Percentiles rank a stretch among this genome's conserved stretches.
phyloP scores from a whole-genome alignment of 2,329 filamentous ascomycete genomes.

The Beauveria rudraprayagi region DNA sequence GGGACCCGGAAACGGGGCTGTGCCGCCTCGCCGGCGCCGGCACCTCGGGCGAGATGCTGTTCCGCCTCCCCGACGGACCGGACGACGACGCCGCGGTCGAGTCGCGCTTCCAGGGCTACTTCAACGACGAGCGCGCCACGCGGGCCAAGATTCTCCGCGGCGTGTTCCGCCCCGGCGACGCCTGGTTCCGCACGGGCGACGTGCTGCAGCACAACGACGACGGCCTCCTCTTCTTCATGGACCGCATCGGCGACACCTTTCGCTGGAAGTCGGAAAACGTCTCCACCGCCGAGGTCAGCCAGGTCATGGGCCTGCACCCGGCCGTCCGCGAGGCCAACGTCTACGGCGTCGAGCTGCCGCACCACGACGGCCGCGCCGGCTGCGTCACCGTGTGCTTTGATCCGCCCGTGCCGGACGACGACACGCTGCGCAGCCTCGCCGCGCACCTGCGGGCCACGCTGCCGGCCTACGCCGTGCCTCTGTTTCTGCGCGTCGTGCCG shows the following conservation, averaged over 20 bases:
- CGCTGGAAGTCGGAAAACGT: constrained; percentile 81
- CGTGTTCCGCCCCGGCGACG: constrained; percentile 68
- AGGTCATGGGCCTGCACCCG: constrained; percentile 59
- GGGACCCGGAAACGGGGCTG: constrained; percentile 61
- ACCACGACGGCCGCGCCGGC: constrained; percentile 77
- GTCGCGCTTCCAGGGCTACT: constrained; percentile 73
- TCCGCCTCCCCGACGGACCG: constrained; percentile 48
- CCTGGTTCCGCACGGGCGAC: constrained; percentile 81
- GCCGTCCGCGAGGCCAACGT: constrained; percentile 74
- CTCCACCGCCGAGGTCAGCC: constrained; percentile 70
- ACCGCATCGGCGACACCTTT: constrained; percentile 72
- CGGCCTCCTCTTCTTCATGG: constrained; percentile 70
- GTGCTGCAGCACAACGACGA: constrained; percentile 61
- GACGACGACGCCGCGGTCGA: constrained; percentile 48
- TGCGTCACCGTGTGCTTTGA: constrained; percentile 63
- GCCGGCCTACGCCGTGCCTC: constrained; percentile 66
- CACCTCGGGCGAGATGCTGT: constrained; percentile 68
- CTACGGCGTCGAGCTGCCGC: constrained; percentile 70
- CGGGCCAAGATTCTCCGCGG: constrained; percentile 64
- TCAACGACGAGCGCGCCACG: constrained; percentile 63
- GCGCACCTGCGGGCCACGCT: constrained; percentile 48
- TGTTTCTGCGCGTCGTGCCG: constrained; percentile 64
- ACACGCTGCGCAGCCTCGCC: constrained; percentile 50
- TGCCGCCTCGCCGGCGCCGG: constrained; percentile 51
- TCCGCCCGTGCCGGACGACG: constrained; percentile 46